Evolutionary conservation across 768 basidiomycete genomes (phyloP).

Genomic region (Xerocomellus intermedius): DNA sequence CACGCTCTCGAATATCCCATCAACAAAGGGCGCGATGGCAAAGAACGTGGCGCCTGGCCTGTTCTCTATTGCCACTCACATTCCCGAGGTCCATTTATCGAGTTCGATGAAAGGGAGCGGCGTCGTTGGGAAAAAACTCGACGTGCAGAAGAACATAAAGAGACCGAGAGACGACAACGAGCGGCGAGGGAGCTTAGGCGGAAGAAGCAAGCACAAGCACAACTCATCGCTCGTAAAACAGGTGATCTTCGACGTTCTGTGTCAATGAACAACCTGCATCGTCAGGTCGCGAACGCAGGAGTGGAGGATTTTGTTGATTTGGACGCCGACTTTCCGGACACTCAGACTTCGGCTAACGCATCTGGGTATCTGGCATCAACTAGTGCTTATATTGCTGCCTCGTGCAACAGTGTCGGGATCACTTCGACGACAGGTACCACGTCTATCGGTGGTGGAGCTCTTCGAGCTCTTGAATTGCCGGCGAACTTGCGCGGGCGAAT

Average conservation of each 20-base stretch:
- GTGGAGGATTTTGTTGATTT: constrained; percentile 43
- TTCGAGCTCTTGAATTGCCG: constrained; percentile 51
- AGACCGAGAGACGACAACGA: constrained; percentile 29
- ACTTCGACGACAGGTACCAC: constrained; percentile 91
- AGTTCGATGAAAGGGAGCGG: constrained; percentile 73
- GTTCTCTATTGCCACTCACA: constrained; percentile 75
- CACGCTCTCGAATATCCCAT: constrained; percentile 78
- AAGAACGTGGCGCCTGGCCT: constrained; percentile 72
- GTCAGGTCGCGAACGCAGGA: constrained; percentile 43
- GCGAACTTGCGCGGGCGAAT: constrained; percentile 53
- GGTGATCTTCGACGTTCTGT: constrained; percentile 70
- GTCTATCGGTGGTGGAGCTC: constrained; percentile 51
- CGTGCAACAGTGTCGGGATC: constrained; percentile 91
- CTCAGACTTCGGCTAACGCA: constrained; percentile 56
- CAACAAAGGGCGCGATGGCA: constrained; percentile 49
- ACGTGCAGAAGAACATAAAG: constrained; percentile 37
- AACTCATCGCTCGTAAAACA: constrained; percentile 29
- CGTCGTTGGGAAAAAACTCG: constrained; percentile 62
- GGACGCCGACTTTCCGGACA: constrained; percentile 37
- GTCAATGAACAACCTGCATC: constrained; percentile 75
- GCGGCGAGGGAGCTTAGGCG: constrained; percentile 28
- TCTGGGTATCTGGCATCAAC: constrained; percentile 68
- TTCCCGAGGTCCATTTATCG: constrained; percentile 70
- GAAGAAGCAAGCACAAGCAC: constrained; percentile 30
- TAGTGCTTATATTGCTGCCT: constrained; percentile 78